Conservation (phyloP, 148 eudicot species). For the Pharnaceum exiguum region DNA sequence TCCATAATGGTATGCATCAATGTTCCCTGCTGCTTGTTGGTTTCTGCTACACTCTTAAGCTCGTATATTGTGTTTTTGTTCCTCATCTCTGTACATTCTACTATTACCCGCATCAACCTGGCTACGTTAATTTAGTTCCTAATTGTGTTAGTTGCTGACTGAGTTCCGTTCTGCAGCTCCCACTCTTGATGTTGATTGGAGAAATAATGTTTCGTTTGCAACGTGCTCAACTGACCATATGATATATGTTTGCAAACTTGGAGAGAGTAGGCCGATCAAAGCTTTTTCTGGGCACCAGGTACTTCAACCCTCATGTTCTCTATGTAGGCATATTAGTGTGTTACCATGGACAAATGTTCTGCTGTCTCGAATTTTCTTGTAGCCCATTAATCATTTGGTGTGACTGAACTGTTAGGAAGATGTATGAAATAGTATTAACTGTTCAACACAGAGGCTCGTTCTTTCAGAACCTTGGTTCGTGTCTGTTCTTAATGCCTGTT, state of each 20-base stretch:
- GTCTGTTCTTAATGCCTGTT: too few species aligned
- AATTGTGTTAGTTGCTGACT: background rate
- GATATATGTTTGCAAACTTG: constrained; percentile 64
- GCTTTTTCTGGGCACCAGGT: constrained; percentile 56
- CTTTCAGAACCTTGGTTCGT: too few species aligned
- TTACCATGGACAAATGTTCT: too few species aligned
- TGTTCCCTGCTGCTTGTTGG: too few species aligned
- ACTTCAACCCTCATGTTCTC: background rate
- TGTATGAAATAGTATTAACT: too few species aligned
- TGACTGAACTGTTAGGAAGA: too few species aligned
- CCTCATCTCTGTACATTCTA: too few species aligned
- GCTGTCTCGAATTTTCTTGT: too few species aligned
- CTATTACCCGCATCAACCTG: background rate
- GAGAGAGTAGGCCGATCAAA: constrained; percentile 44
- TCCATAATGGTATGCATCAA: constrained; percentile 53
- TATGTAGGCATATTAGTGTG: background rate
- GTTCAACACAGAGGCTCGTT: too few species aligned
- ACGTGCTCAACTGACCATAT: constrained; percentile 62
- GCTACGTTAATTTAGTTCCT: background rate
- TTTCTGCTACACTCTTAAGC: too few species aligned
- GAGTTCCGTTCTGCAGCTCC: constrained; percentile 33
- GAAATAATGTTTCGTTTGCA: constrained; percentile 55
- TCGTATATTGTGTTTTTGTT: too few species aligned
- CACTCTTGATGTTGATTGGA: constrained; percentile 66
- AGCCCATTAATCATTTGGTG: too few species aligned